These are phyloP conservation scores for Fusarium transvaalense DNA, from an alignment of 2,329 filamentous ascomycete genomes.

Conservation along the genomic window DNA sequence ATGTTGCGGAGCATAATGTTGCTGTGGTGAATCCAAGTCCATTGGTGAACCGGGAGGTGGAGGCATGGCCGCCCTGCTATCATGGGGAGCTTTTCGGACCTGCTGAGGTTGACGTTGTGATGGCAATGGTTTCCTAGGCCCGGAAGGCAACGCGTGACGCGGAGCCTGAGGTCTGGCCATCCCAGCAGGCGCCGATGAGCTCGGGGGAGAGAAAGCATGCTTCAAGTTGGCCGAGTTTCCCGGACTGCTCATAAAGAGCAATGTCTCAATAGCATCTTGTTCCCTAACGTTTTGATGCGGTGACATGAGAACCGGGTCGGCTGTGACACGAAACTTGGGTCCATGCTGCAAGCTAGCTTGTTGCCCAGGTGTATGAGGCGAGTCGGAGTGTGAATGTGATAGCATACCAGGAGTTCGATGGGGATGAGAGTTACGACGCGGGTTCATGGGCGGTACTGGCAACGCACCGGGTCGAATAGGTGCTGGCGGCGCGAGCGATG, in stretches of 20 bases:
- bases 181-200: slow-evolving; percentile 51
- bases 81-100: slow-evolving; percentile 62
- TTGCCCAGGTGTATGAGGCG: slow-evolving; percentile 59
- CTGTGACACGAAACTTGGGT: slow-evolving; percentile 52
- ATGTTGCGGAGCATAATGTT: slow-evolving; percentile 45
- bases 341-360: slow-evolving; percentile 48
- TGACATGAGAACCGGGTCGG: slow-evolving; percentile 72
- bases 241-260: slow-evolving; percentile 85
- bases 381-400: slow-evolving; percentile 62
- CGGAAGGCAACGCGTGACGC: slow-evolving; percentile 60
- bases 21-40: slow-evolving; percentile 59
- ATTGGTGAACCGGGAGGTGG: slow-evolving; percentile 59
- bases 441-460: slow-evolving; percentile 53
- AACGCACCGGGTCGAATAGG: slow-evolving; percentile 64
- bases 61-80: slow-evolving; percentile 59
- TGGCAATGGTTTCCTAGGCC: slow-evolving; percentile 66
- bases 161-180: slow-evolving; percentile 32
- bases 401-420: slow-evolving; percentile 64
- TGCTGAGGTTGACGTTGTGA: slow-evolving; percentile 59
- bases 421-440: slow-evolving; percentile 65
- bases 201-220: slow-evolving; percentile 63
- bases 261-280: slow-evolving; percentile 83
- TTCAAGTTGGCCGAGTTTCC: slow-evolving; percentile 76
- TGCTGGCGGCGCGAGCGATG: slow-evolving; percentile 65
- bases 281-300: slow-evolving; percentile 75